Conservation (phyloP, 768 basidiomycete genomes). For the Wakefieldia striispora region DNA sequence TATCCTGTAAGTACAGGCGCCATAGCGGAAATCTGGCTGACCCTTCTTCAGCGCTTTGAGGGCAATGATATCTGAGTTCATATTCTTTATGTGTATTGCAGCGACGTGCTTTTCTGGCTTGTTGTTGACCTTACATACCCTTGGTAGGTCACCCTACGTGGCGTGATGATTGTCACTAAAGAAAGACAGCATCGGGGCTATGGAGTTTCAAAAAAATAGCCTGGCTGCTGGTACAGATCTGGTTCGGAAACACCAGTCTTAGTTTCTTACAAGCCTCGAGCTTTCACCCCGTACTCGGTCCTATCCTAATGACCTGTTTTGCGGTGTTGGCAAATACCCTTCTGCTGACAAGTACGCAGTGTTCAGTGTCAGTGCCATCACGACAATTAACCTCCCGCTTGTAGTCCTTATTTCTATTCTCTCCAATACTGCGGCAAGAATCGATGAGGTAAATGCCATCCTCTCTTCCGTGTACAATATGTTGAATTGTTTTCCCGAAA, state of each 20-base stretch:
- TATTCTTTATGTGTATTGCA: conserved; percentile 77
- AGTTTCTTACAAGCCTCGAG: conserved; percentile 54
- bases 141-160: conserved; percentile 35
- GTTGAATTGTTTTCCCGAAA: conserved; percentile 17
- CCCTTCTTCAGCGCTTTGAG: conserved; percentile 57
- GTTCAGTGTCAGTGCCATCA: neutral
- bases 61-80: conserved; percentile 78
- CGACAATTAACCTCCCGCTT: neutral
- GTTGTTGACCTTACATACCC: conserved; percentile 50
- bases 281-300: conserved; percentile 71
- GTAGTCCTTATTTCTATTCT: conserved; percentile 80
- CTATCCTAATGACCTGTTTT: conserved; percentile 76
- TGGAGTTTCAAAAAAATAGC: conserved; percentile 51
- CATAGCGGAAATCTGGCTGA: conserved; percentile 4
- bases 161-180: conserved; percentile 22
- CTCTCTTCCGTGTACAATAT: neutral
- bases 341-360: conserved; percentile 68
- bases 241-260: conserved; percentile 78
- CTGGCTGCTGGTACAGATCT: conserved; percentile 85
- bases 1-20: conserved; percentile 53
- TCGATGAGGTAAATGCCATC: conserved; percentile 49
- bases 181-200: conserved; percentile 26
- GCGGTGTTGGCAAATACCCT: conserved; percentile 79
- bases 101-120: conserved; percentile 81
- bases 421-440: conserved; percentile 84